phyloP scores from a whole-genome alignment of 306 rosid genomes.

The Citrullus amarus region DNA sequence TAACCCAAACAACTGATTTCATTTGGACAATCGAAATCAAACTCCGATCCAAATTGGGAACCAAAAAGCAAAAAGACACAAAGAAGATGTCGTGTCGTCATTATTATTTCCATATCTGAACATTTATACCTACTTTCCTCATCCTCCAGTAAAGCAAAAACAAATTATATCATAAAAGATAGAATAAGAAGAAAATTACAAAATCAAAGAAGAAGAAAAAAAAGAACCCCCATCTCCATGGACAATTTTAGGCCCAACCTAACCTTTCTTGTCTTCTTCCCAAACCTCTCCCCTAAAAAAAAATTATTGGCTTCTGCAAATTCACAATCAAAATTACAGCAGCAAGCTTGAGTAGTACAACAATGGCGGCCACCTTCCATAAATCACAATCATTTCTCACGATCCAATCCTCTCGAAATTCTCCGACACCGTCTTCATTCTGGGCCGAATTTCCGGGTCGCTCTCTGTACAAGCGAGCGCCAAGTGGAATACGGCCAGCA shows the following conservation, averaged over 20 bases:
- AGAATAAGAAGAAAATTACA: not conserved
- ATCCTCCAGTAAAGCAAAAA: not conserved
- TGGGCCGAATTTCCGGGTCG: constrained; percentile 76
- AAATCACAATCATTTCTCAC: not conserved
- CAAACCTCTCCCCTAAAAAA: not conserved
- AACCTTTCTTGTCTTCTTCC: not conserved
- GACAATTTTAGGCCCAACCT: not conserved
- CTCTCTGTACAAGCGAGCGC: constrained; percentile 83
- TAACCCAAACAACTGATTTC: not conserved
- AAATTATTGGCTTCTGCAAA: not conserved
- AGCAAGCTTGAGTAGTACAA: not conserved
- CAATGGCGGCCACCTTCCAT: not conserved
- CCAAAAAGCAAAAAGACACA: not conserved
- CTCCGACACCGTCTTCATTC: constrained; percentile 87
- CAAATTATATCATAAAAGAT: not conserved
- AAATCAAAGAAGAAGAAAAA: not conserved
- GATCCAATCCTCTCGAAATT: constrained; percentile 65
- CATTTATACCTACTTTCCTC: not conserved
- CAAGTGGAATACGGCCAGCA: constrained; percentile 70
- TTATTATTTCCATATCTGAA: not conserved
- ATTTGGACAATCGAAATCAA: not conserved
- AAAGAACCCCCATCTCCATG: not conserved
- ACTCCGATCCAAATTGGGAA: not conserved
- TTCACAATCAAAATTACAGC: no score
- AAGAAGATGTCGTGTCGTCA: not conserved